Base-by-base conservation (phyloP, 1,139 yeast genomes). In the Ashbya aceris region DNA sequence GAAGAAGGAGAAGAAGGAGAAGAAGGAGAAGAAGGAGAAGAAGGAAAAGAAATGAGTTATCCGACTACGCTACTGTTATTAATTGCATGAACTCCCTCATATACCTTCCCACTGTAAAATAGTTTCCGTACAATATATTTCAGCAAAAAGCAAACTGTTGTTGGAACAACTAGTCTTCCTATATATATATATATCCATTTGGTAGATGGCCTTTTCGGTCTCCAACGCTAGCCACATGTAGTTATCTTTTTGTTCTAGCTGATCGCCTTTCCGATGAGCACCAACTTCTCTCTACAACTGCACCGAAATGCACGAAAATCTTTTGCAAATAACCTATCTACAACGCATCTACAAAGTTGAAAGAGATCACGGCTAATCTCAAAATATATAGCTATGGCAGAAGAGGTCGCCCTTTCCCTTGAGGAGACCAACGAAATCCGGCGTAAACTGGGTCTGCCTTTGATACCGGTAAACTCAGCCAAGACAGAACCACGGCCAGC, bases 351-450 rank as follows among this genome's bases (percentile, higher is more conserved):
- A 27, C 8, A 29, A n/a, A n/a, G 13, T n/a, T 12, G 6, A 29
- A 29, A 7, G 7, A n/a, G 4, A 12, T 29, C 31, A 29, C 5
- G 5, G 6, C 31, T 29, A 4, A 5, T n/a, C 6, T 29, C 13
- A n/a, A 32, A 5, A 11, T 32, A 17, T 4, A 32, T 10, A 10
- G 7, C 4, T 4, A 51, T 55, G 58, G 47, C 58, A 63, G 28
- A 59, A 60, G 49, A 60, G 17, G 36, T 50, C 52, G 46, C 60
- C 1, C 47, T 73, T 8, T 69, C 77, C 0, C 44, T 74, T 5
- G 76, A 70, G 45, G 81, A 76, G 50, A 76, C 81, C 0, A 76
- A 76, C 52, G 66, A 59, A 48, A 62, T 76, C 4, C 62, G 83
- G 36, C 45, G 59, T 6, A 66, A 73, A 29, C 47, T 76, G 13